Base-by-base conservation (phyloP, 257 asterid genomes). In the Coffea eugenioides region DNA sequence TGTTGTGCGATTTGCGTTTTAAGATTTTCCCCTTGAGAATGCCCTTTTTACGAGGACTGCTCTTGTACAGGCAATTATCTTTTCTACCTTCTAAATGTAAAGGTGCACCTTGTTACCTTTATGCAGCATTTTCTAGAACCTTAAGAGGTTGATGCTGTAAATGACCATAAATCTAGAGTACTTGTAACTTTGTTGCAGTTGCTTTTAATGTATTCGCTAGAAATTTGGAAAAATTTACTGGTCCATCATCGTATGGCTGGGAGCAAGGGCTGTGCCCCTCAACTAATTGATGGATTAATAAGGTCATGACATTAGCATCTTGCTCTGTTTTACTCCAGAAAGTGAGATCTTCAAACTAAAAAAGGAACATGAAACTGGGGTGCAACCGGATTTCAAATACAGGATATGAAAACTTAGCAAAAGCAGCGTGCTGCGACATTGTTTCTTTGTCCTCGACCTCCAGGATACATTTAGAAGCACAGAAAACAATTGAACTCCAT, bases 61-160 rank as follows among this genome's bases (percentile, higher is more conserved):
- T 43, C 46, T 54, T 73, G 49, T 73, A 54, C 69, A 73, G 73
- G 79, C 54, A 54, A 15, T 34, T 3, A 43, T 34, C 72, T 41
- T 56, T 73, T 64, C 41, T n/a, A 8, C 52, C 7, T 41, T 18
- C 69, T 31, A 41, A 4, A 11, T 52, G 31, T n/a, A 39, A 25
- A 52, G 25, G 6, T 34, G 54, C n/a, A 36, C 23, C 36, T 43
- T 71, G 48, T 31, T 4, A 59, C 25, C 43, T 39, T 72, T 36
- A 73, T 36, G 71, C 46, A 31, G 7, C 45, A 31, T 67, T 34
- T 67, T 67, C 18, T 67, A 31, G 36, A n/a, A 16, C 16, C 25
- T 57, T 16, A 54, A 74, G 78, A 75, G 71, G 70, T 39, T 57
- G 57, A 41, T 75, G 69, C 54, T 77, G 80, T 61, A 79, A 3